These are phyloP conservation scores for Lactuca saligna DNA, from an alignment of 129 eudicot genomes.

Conservation along the genomic window DNA sequence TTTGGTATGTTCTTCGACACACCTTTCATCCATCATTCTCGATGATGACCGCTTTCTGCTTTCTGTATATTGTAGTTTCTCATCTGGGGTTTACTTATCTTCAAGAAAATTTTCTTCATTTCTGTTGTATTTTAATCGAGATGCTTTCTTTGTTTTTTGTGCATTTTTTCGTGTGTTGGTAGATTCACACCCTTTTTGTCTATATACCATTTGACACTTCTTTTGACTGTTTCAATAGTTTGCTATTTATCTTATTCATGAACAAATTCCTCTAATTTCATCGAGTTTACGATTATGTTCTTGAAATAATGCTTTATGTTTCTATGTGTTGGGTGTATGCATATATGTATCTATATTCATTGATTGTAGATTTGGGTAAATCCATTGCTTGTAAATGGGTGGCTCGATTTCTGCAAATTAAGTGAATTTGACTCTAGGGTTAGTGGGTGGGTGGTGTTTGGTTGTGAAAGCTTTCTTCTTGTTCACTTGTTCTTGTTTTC, in stretches of 20 bases:
- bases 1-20: constrained; percentile 25
- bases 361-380: constrained; percentile 20
- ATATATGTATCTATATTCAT: constrained; percentile 6
- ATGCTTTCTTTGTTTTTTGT: constrained; percentile 8
- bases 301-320: constrained; percentile 19
- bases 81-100: constrained; percentile 13
- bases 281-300: constrained; percentile 10
- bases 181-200: constrained; percentile 8
- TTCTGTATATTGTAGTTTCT: constrained; percentile 8
- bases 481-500: constrained; percentile 9
- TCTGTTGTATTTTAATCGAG: not conserved
- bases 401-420: constrained; percentile 7
- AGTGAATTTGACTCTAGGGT: constrained; percentile 20
- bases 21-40: not conserved
- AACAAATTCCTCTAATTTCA: not conserved
- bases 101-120: constrained; percentile 7
- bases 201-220: not conserved
- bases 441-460: constrained; percentile 32
- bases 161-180: not conserved
- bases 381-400: constrained; percentile 17
- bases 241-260: constrained; percentile 12
- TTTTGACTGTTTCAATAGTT: constrained; percentile 8
- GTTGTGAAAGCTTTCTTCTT: constrained; percentile 27
- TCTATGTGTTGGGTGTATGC: constrained; percentile 5
- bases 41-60: constrained; percentile 1